These are phyloP conservation scores for Cladosporium sp. DNA, from an alignment of 2,329 filamentous ascomycete species.

Conservation along the genomic window DNA sequence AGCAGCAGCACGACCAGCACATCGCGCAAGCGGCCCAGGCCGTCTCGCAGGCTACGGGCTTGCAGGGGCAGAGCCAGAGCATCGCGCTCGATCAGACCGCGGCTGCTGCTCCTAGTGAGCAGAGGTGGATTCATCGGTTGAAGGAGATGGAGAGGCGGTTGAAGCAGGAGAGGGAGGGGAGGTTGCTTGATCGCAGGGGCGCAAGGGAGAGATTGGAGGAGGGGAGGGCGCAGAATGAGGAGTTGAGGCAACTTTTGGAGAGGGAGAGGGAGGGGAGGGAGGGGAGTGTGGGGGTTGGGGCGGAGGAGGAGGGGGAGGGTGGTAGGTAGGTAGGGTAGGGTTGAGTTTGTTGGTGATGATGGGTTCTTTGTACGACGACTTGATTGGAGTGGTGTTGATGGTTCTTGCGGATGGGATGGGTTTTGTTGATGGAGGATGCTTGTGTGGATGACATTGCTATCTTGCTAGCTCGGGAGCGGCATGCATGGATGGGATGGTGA, in stretches of 20 bases:
- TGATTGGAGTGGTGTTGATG: too few species aligned
- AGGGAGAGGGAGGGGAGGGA: conserved; percentile 43
- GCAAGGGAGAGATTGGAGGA: conserved; percentile 77
- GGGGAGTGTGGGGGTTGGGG: conserved; percentile 10
- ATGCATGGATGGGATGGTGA: too few species aligned
- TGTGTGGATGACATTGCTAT: too few species aligned
- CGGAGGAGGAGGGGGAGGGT: conserved; percentile 3
- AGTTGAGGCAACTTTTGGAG: conserved; percentile 62
- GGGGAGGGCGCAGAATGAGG: conserved; percentile 68
- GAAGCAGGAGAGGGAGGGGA: conserved; percentile 82
- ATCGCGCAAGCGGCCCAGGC: conserved; percentile 11
- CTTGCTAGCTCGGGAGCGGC: too few species aligned
- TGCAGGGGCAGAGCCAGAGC: conserved; percentile 40
- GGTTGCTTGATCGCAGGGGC: conserved; percentile 77
- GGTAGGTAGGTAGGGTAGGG: too few species aligned
- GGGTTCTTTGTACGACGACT: too few species aligned
- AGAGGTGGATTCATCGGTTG: conserved; percentile 79
- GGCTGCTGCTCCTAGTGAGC: conserved; percentile 50
- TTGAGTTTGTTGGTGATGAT: too few species aligned
- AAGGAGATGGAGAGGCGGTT: conserved; percentile 84
- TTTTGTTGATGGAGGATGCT: too few species aligned
- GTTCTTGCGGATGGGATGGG: too few species aligned
- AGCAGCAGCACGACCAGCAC: conserved; percentile 32
- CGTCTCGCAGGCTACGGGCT: conserved; percentile 6
- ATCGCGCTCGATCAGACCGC: conserved; percentile 30